These are phyloP conservation scores for Diplotaxis tenuifolia DNA, from an alignment of 345 rosid species.

Conservation along the genomic window DNA sequence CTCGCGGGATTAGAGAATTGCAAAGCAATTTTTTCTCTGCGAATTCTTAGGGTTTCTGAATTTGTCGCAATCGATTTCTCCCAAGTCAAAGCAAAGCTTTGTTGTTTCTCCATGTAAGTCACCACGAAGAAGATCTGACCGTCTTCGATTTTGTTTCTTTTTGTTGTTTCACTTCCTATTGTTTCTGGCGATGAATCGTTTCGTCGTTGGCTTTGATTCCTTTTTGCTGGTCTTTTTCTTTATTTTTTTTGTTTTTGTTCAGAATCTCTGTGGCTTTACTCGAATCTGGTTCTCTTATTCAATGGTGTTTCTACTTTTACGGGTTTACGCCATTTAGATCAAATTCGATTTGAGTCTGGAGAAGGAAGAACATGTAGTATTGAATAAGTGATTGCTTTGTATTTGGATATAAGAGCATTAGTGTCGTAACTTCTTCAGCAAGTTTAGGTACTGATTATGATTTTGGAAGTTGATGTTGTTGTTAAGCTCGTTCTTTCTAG, in stretches of 20 bases:
- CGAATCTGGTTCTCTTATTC: conserved; percentile 14
- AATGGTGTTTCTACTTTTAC: background rate
- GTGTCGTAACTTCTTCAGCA: background rate
- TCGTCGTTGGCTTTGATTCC: background rate
- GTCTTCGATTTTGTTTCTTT: conserved; percentile 12
- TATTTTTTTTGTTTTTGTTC: no score
- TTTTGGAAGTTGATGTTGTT: background rate
- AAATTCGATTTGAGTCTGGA: background rate
- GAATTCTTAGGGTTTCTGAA: conserved; percentile 34
- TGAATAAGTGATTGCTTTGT: background rate
- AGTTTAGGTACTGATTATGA: background rate
- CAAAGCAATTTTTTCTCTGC: conserved; percentile 24
- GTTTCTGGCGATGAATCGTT: background rate
- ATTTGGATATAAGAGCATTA: conserved; percentile 4
- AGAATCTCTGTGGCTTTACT: conserved; percentile 10
- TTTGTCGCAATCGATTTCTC: conserved; percentile 21
- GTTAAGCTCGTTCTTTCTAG: background rate
- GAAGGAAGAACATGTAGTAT: background rate
- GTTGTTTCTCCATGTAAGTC: conserved; percentile 32
- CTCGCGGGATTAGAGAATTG: conserved; percentile 20
- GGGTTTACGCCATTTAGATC: background rate
- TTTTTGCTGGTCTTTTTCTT: background rate
- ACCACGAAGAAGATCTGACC: background rate
- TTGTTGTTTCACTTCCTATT: conserved; percentile 5
- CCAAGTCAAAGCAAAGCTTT: conserved; percentile 32